These are phyloP conservation scores for Sordariomycetes sp. DNA, from an alignment of 2,329 filamentous ascomycete species.

Conservation along the genomic window DNA sequence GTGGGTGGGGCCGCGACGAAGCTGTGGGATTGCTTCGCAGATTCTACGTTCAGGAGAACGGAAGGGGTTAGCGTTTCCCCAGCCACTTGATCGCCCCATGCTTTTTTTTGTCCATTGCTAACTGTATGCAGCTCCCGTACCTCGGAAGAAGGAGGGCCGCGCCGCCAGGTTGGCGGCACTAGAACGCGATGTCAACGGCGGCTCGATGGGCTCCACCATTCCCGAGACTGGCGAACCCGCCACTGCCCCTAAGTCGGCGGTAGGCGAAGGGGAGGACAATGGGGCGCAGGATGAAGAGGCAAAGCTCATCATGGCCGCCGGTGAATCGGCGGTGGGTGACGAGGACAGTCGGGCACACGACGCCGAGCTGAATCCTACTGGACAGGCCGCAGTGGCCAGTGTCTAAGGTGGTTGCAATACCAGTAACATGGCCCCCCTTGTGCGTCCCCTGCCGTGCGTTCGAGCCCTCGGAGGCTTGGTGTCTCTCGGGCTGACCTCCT, in stretches of 20 bases:
- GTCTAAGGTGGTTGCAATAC: neutral
- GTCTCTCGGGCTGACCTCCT: neutral
- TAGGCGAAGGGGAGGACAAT: neutral
- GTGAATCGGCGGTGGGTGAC: neutral
- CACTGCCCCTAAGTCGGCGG: neutral
- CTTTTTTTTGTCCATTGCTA: slow-evolving; percentile 6
- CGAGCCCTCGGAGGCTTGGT: neutral
- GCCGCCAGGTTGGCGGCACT: slow-evolving; percentile 38
- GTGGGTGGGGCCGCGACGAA: slow-evolving; percentile 80
- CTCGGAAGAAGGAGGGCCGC: slow-evolving; percentile 40
- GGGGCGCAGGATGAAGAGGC: neutral
- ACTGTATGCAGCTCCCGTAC: slow-evolving; percentile 27
- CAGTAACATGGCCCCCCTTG: too few relatives aligned
- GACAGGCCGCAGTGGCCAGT: neutral
- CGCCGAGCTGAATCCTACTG: neutral
- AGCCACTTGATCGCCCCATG: neutral
- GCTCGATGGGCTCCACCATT: neutral
- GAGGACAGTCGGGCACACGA: neutral
- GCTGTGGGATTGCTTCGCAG: slow-evolving; percentile 83
- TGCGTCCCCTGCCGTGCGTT: neutral
- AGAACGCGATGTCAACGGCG: slow-evolving; percentile 8
- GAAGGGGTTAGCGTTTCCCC: slow-evolving; percentile 48
- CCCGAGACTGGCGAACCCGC: neutral
- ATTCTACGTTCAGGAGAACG: slow-evolving; percentile 98
- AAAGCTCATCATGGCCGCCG: neutral